Percentiles rank a stretch among this genome's conserved stretches.
Conservation (phyloP, 2,329 filamentous ascomycete genomes). For the Blastomyces parvus region DNA sequence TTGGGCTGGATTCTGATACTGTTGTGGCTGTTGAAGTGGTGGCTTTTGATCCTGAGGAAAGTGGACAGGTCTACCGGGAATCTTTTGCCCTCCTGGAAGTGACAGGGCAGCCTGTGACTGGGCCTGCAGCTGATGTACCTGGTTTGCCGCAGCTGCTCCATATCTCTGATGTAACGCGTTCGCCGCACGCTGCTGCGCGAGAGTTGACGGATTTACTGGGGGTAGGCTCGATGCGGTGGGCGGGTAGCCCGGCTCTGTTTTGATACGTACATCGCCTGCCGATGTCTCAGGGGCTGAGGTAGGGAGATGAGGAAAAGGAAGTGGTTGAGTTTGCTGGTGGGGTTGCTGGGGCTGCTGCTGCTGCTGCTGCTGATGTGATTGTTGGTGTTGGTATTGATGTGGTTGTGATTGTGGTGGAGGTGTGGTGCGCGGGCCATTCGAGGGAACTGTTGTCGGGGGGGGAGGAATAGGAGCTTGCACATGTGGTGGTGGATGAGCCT, state of each 20-base stretch:
- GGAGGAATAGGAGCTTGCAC: constrained; percentile 31
- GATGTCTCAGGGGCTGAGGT: constrained; percentile 11
- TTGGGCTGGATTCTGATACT: constrained; percentile 25
- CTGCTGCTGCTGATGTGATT: constrained; percentile 23
- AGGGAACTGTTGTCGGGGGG: constrained; percentile 33
- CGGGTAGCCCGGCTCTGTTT: constrained; percentile 42
- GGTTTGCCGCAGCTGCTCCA: constrained; percentile 34
- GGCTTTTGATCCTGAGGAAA: constrained; percentile 6
- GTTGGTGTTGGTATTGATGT: constrained; percentile 22
- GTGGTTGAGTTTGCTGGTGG: constrained; percentile 21
- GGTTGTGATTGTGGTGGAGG: constrained; percentile 29
- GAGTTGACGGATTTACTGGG: constrained; percentile 15
- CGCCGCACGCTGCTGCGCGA: constrained; percentile 47
- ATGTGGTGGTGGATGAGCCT: constrained; percentile 22
- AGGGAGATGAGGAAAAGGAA: constrained; percentile 21
- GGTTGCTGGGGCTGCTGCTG: constrained; percentile 21
- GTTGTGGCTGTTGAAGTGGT: constrained; percentile 8
- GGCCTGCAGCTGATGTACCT: constrained; percentile 37
- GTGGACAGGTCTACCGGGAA: constrained; percentile 11
- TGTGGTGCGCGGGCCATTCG: constrained; percentile 35
- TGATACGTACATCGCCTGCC: constrained; percentile 37
- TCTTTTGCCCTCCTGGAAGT: constrained; percentile 26
- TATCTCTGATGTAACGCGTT: constrained; percentile 43
- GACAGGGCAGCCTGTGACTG: constrained; percentile 29
- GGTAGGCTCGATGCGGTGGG: constrained; percentile 29